Evolutionary conservation across 805 yeast genomes (phyloP), one percentile per base, ranked within the genome.

Genomic region (Candida wancherniae): DNA sequence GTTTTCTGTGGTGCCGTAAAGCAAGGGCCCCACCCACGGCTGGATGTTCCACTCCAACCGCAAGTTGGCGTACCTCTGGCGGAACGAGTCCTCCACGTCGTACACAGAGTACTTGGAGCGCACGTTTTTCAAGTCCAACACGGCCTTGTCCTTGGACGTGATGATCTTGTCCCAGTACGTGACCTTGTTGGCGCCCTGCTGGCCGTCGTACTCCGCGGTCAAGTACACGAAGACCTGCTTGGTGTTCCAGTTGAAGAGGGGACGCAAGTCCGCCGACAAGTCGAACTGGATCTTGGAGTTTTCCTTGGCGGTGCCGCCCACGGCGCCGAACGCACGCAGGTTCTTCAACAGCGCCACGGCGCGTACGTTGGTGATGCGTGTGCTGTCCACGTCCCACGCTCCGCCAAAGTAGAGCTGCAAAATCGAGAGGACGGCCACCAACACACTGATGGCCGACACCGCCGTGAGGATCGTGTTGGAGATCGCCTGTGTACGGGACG

Each of bases 181-280:
- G 22, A 88, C 84, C 42, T 78, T 77, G 56, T 80, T 82, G n/a
- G 72, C 58, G 7, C 54, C 63, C 38, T 59, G 46, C 36, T 59
- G 53, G 65, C 76, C 77, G 11, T 67, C 63, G 48, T 88, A 88
- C 50, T 85, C 90, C 2, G 94, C 95, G 3, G 94, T 84, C 40
- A 92, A 66, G 50, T 90, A 92, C 4, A 81, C 84, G 50, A 92
- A 90, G n/a, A 90, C 77, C 58, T 90, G 97, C 53, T 90, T 90
- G 9, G 98, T 92, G 60, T 90, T 92, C 96, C 97, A 90, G 57
- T 83, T 87, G 71, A 88, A 88, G 31, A 92, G 67, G 2, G 85
- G 79, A 2, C 84, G 53, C 39, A 90, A 66, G 57, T 90, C 96
- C 2, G 69, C 66, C 5, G 75, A 75, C 27, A 92, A 61, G 53